Conservation (phyloP, 2,329 filamentous ascomycete genomes). For the Venturia carpophila region DNA sequence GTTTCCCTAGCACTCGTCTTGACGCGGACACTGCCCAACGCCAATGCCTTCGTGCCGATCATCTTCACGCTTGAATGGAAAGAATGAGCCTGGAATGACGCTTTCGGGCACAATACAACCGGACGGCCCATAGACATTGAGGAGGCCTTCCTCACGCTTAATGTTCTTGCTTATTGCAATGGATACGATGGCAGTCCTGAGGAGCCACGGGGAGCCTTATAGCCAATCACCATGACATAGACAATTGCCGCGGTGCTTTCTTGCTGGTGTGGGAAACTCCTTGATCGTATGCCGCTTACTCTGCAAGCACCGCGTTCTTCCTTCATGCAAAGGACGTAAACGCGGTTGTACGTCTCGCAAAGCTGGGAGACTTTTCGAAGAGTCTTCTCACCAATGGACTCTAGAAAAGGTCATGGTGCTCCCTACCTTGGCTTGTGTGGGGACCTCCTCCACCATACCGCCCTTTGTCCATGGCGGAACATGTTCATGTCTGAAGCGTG, state of each 20-base stretch:
- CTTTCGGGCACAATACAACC: background rate
- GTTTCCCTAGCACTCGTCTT: background rate
- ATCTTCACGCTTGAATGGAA: background rate
- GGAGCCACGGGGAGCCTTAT: background rate
- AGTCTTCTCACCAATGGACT: too few species aligned
- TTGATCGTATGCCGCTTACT: background rate
- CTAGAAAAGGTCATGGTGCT: too few species aligned
- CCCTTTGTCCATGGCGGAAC: too few species aligned
- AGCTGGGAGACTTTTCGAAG: too few species aligned
- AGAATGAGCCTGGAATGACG: background rate
- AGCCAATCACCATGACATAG: background rate
- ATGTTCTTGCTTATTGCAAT: constrained; percentile 5
- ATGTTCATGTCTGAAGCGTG: too few species aligned
- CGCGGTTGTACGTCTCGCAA: too few species aligned
- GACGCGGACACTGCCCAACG: background rate
- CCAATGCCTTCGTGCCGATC: background rate
- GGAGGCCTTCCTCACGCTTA: background rate
- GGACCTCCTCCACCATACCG: too few species aligned
- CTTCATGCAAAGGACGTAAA: too few species aligned
- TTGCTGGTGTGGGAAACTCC: background rate
- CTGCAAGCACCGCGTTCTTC: too few species aligned
- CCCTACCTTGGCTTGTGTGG: too few species aligned
- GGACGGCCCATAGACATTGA: background rate
- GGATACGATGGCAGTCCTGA: background rate
- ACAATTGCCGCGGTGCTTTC: background rate